Evolutionary conservation across 1,284 basidiomycete genomes (phyloP), one percentile per base, ranked within the genome.

Genomic region (Leccinum olivaceoglutinosum): DNA sequence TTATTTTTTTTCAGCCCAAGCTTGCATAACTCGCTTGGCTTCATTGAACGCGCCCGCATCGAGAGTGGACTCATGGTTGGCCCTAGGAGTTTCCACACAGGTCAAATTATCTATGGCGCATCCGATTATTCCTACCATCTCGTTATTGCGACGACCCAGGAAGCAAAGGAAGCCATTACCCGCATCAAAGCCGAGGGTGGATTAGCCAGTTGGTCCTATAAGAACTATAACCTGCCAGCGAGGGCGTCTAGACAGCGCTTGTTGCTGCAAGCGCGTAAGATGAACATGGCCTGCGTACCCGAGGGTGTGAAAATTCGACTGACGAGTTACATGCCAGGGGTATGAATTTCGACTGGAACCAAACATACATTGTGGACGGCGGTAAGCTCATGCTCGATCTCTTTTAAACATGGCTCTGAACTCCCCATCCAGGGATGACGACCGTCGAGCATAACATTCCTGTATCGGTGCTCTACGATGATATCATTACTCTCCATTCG

Each of bases 381-480:
- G 88, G 88, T 84, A 66, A 66, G 76, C 66, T 10, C 49, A 25
- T 16, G n/a, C 5, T 34, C 5, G 32, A 58, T 18, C 5, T 25
- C 9, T 25, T 29, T 25, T 12, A n/a, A 32, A 25, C 14, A 46
- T 39, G 7, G 34, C 49, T 59, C 55, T 72, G 60, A 73, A 39
- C 4, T 59, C 11, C 25, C 3, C 29, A 49, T 36, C 7, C 60
- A 90, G 88, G 88, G 14, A 90, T 90, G 88, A 89, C 88, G 1
- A 89, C 88, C 0, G 75, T 90, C n/a, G 89, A 90, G 69, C 88
- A 90, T 67, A 76, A 85, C 8, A 70, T 90, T 21, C 89, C 89
- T 4, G 76, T 89, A 5, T 82, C 88, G 1, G 74, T 75, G 16
- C 76, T 90, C 7, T 89, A 86, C 68, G 86, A 90, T n/a, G 88